Evolutionary conservation across 2,329 filamentous ascomycete genomes (phyloP).

Genomic region (Podosphaera fusca): DNA sequence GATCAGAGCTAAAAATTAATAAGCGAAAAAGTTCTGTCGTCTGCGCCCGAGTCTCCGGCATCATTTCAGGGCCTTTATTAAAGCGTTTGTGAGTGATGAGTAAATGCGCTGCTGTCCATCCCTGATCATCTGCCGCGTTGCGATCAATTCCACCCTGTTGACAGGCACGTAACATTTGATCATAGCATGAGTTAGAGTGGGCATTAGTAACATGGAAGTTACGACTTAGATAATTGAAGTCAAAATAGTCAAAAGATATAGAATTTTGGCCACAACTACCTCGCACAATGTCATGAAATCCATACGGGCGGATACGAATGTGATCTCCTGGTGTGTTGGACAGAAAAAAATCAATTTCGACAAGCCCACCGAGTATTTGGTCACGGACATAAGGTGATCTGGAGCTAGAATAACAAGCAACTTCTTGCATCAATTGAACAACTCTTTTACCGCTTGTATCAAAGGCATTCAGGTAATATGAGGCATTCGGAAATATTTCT

Average conservation of each 20-base stretch:
- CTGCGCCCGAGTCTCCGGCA: conserved; percentile 5
- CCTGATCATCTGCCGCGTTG: conserved; percentile 8
- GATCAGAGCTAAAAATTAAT: conserved; percentile 6
- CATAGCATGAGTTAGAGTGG: conserved; percentile 7
- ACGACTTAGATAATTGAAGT: conserved; percentile 3
- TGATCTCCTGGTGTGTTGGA: neutral
- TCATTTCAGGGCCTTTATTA: conserved; percentile 3
- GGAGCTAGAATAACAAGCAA: conserved; percentile 4
- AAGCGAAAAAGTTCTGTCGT: conserved; percentile 6
- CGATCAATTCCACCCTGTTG: conserved; percentile 5
- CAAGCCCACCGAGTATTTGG: conserved; percentile 7
- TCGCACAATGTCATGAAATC: conserved; percentile 10
- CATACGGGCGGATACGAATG: conserved; percentile 3
- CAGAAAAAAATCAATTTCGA: conserved; percentile 6
- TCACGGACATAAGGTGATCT: conserved; percentile 5
- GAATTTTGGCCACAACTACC: conserved; percentile 5
- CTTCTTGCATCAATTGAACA: conserved; percentile 8
- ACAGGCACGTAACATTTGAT: conserved; percentile 9
- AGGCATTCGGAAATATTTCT: conserved; percentile 7
- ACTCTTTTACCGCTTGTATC: conserved; percentile 7
- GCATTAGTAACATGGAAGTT: conserved; percentile 7
- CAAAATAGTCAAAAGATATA: conserved; percentile 1
- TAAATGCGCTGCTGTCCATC: conserved; percentile 9
- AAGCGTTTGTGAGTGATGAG: conserved; percentile 6
- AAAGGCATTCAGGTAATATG: conserved; percentile 8